Evolutionary conservation across 2,329 filamentous ascomycete genomes (phyloP), one percentile per base, ranked within the genome.

Genomic region (Fusarium bactridioides): DNA sequence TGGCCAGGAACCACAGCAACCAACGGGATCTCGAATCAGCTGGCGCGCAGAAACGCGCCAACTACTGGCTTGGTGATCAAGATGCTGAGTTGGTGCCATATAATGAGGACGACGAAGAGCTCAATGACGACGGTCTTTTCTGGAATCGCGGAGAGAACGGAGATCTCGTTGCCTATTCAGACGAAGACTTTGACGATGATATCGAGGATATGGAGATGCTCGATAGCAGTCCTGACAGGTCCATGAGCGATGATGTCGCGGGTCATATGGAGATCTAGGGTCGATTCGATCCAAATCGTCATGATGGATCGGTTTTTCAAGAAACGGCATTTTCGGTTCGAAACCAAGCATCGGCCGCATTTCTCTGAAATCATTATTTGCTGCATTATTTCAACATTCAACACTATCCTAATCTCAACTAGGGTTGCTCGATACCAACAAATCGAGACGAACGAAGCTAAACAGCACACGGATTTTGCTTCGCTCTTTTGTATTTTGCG

Each of bases 21-120:
- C 70, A 58, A 55, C 68, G 64, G 29, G 78, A 74, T 25, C 65
- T 82, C 43, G 81, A 82, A 67, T 82, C 82, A 16, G 78, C 76
- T 18, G 79, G 80, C 16, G 80, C 81, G 8, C 77, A 79, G 76
- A 98, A 98, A 84, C 91, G 95, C 51, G 94, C 94, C 19, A 89
- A 88, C 69, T 98, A 94, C 82, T 98, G 95, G 95, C 88, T 98
- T 7, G 94, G 94, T 45, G 91, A 94, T 69, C 86, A 84, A 57
- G 83, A 87, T 58, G 87, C 85, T 10, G 84, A 86, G 75, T 79
- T 86, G 37, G 79, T 88, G 9, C 80, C 81, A 7, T 81, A 80
- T 8, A 83, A 85, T 29, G 81, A 83, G 25, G 81, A 82, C 6
- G 86, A 89, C 21, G 86, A 88, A 47, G 84, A 84, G 51, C 79